Percentiles rank a stretch among this genome's conserved stretches.
Evolutionary conservation across 108 stramenopile species (phyloP).

Genomic region (Craspedostauros australis): DNA sequence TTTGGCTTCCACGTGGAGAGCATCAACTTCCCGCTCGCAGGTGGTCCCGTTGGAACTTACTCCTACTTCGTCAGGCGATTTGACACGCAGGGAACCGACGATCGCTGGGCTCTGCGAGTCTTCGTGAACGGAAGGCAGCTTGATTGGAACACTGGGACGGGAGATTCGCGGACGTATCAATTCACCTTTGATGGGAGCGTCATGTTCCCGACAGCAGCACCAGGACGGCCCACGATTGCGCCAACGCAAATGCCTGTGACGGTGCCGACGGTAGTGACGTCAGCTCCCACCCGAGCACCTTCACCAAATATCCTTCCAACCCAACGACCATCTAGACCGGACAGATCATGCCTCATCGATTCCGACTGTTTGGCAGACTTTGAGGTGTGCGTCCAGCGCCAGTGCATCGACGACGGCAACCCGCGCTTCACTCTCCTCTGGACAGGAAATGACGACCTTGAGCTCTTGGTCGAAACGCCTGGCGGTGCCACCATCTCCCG

Average conservation of each 20-base stretch:
- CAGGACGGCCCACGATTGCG: neutral
- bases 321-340: neutral
- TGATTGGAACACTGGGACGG: slow-evolving; percentile 8
- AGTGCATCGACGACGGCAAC: slow-evolving; percentile 12
- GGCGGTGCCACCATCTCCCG: slow-evolving; percentile 5
- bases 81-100: neutral
- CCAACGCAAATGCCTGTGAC: slow-evolving; percentile 4
- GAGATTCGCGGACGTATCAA: slow-evolving; percentile 9
- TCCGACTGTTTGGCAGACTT: slow-evolving; percentile 2
- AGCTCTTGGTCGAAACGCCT: slow-evolving; percentile 9
- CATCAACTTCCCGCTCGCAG: slow-evolving; percentile 7
- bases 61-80: slow-evolving; percentile 12
- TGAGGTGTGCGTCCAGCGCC: slow-evolving; percentile 14
- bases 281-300: neutral
- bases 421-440: slow-evolving; percentile 27
- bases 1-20: slow-evolving; percentile 26
- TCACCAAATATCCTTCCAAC: neutral
- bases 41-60: slow-evolving; percentile 13
- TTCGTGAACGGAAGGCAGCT: slow-evolving; percentile 3
- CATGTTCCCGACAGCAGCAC: neutral
- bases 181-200: neutral
- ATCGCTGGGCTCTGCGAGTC: slow-evolving; percentile 15
- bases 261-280: neutral
- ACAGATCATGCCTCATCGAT: slow-evolving; percentile 3
- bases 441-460: slow-evolving; percentile 21